A percentile compares a stretch with the other conserved stretches of the same genome.
phyloP scores from a whole-genome alignment of 352 stramenopile genomes.

The Pythium dissotocum region DNA sequence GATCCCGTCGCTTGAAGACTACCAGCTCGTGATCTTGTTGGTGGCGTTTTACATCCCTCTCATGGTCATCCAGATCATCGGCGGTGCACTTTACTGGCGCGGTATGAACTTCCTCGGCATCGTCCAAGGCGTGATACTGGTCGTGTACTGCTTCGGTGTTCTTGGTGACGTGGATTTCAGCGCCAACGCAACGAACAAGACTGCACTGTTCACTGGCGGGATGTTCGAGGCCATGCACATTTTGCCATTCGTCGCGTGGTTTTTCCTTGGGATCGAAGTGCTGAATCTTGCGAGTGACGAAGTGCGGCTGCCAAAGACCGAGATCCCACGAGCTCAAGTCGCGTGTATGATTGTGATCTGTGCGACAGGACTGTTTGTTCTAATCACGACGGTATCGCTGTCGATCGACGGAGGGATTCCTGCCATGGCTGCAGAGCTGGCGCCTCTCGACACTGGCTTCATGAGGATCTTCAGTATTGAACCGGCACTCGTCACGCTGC shows the following conservation, averaged over 20 bases:
- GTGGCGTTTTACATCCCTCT: conserved; percentile 18
- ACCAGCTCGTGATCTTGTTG: conserved; percentile 19
- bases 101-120: neutral
- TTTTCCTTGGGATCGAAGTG: conserved; percentile 25
- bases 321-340: conserved; percentile 18
- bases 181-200: neutral
- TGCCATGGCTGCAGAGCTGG: neutral
- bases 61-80: conserved; percentile 11
- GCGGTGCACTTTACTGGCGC: conserved; percentile 16
- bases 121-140: neutral
- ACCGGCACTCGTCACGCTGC: conserved; percentile 6
- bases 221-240: conserved; percentile 5
- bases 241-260: conserved; percentile 22
- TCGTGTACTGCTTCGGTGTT: conserved; percentile 24
- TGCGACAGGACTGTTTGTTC: conserved; percentile 7
- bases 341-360: conserved; percentile 1
- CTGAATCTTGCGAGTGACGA: conserved; percentile 20
- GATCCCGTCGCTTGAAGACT: conserved; percentile 8
- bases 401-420: neutral
- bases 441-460: conserved; percentile 21
- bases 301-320: conserved; percentile 5
- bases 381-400: conserved; percentile 10
- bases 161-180: conserved; percentile 13
- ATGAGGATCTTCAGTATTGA: conserved; percentile 16
- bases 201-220: conserved; percentile 11